Conservation (phyloP, 2,329 filamentous ascomycete species). For the Leptographium wingfieldii region DNA sequence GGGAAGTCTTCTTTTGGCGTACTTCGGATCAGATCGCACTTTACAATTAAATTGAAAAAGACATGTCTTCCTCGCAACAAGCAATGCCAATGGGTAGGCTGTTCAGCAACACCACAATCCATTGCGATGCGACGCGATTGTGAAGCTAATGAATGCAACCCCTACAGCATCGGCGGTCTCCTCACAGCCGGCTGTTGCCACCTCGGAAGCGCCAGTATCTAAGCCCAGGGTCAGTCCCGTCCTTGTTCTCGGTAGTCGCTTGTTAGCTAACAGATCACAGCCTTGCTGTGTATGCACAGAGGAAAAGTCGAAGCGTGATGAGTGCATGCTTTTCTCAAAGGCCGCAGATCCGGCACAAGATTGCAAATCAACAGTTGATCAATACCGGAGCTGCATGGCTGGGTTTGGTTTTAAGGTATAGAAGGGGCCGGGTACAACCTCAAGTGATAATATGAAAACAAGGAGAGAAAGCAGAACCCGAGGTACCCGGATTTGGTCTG, state of each 20-base stretch:
- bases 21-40: not conserved
- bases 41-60: slow-evolving; percentile 6
- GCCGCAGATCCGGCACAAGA: slow-evolving; percentile 70
- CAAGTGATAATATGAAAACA: too few species aligned
- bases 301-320: slow-evolving; percentile 83
- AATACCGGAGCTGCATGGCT: slow-evolving; percentile 86
- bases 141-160: not conserved
- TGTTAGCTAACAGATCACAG: slow-evolving; percentile 29
- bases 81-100: slow-evolving; percentile 18
- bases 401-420: slow-evolving; percentile 76
- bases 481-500: not conserved
- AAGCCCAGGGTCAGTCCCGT: slow-evolving; percentile 29
- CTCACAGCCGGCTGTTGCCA: slow-evolving; percentile 14
- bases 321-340: slow-evolving; percentile 97
- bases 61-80: slow-evolving; percentile 18
- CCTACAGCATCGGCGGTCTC: not conserved
- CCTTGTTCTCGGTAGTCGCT: too few species aligned
- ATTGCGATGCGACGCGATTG: not conserved
- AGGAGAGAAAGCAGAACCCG: not conserved
- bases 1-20: not conserved
- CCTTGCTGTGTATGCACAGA: slow-evolving; percentile 97
- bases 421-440: not conserved
- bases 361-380: slow-evolving; percentile 69
- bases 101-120: not conserved
- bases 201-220: slow-evolving; percentile 18